Evolutionary conservation across 352 stramenopile genomes (phyloP).

Genomic region (Pythium rhizo-oryzae): DNA sequence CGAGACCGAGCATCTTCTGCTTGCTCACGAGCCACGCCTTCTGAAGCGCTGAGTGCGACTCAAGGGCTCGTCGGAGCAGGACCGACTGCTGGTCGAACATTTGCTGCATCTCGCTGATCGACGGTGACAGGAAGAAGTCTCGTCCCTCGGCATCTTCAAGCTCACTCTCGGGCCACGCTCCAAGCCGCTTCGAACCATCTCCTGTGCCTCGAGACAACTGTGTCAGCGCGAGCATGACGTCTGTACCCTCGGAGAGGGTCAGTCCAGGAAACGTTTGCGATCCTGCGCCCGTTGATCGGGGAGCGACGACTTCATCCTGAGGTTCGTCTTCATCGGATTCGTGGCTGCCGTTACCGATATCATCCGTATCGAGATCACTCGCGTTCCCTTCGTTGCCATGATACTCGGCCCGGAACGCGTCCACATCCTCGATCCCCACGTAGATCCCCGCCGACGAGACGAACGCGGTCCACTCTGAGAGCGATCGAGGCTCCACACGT

Average conservation of each 20-base stretch:
- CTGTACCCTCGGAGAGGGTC: conserved; percentile 73
- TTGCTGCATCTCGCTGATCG: conserved; percentile 85
- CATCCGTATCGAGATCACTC: conserved; percentile 7
- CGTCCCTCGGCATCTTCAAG: conserved; percentile 61
- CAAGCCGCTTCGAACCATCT: conserved; percentile 44
- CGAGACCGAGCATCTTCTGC: conserved; percentile 68
- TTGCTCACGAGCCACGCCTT: conserved; percentile 79
- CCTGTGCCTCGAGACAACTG: conserved; percentile 45
- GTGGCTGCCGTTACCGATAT: not conserved
- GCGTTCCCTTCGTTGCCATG: conserved; percentile 27
- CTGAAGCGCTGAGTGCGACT: conserved; percentile 75
- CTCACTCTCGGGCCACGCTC: conserved; percentile 47
- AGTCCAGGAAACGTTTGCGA: conserved; percentile 44
- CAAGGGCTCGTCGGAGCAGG: conserved; percentile 66
- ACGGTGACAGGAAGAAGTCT: conserved; percentile 85
- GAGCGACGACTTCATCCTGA: not conserved
- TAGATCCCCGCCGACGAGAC: conserved; percentile 72
- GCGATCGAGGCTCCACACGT: conserved; percentile 57
- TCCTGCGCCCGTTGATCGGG: not conserved
- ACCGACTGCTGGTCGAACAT: conserved; percentile 88
- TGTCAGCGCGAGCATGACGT: conserved; percentile 74
- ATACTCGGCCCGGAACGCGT: conserved; percentile 33
- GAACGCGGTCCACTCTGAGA: conserved; percentile 81
- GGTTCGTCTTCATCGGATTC: conserved; percentile 1
- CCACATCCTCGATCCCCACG: conserved; percentile 56